Evolutionary conservation across 371 early-diverging fungal species (phyloP).

Genomic region (Syncephalastrum racemosum): DNA sequence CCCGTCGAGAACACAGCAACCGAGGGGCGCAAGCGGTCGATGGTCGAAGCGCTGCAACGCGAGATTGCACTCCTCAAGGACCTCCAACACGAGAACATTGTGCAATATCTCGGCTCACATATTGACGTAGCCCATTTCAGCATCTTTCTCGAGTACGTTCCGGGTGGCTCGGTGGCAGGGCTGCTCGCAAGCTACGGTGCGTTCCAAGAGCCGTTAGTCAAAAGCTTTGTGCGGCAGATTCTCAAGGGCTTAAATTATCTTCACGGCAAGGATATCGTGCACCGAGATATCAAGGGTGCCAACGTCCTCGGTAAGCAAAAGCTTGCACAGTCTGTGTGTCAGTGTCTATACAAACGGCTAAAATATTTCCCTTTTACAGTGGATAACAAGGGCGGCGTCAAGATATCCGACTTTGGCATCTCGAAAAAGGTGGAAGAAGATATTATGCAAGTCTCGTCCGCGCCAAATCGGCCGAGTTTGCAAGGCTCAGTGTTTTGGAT

Average conservation of each 20-base stretch:
- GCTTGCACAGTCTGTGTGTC: too few species aligned
- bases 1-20: constrained; percentile 69
- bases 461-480: constrained; percentile 69
- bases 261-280: constrained; percentile 94
- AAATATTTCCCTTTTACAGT: constrained; percentile 37
- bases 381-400: constrained; percentile 88
- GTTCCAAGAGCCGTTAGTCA: constrained; percentile 82
- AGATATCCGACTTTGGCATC: constrained; percentile 99
- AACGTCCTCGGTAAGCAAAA: constrained; percentile 69
- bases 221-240: constrained; percentile 89
- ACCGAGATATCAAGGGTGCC: constrained; percentile 97
- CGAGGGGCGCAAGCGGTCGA: constrained; percentile 64
- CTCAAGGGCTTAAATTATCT: constrained; percentile 93
- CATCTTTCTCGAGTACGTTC: constrained; percentile 98
- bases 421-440: constrained; percentile 90
- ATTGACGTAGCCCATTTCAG: constrained; percentile 80
- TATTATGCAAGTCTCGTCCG: constrained; percentile 29
- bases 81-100: constrained; percentile 92
- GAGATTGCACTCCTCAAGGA: constrained; percentile 92
- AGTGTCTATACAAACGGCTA: too few species aligned
- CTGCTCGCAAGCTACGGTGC: constrained; percentile 83
- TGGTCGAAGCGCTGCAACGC: constrained; percentile 80
- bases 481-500: constrained; percentile 92
- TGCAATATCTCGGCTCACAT: constrained; percentile 90
- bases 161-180: constrained; percentile 94